Conservation (phyloP, 345 rosid species). For the Passiflora organensis region DNA sequence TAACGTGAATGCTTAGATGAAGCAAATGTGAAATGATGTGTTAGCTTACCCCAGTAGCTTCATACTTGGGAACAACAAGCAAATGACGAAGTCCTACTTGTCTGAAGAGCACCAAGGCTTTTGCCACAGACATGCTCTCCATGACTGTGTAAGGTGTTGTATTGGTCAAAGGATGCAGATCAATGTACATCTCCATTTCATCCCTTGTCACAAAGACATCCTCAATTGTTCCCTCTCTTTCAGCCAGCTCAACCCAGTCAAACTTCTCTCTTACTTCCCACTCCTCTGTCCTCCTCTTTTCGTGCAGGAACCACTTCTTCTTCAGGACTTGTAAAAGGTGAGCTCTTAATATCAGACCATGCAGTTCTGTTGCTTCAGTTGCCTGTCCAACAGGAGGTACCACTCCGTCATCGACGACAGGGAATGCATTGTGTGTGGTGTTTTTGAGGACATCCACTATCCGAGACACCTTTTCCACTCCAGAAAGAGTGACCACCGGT, state of each 20-base stretch:
- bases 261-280: conserved; percentile 81
- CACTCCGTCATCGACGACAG: conserved; percentile 50
- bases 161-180: conserved; percentile 85
- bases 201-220: conserved; percentile 54
- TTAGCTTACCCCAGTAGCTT: conserved; percentile 63
- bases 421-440: conserved; percentile 77
- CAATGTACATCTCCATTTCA: conserved; percentile 89
- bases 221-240: conserved; percentile 58
- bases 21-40: neutral
- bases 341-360: conserved; percentile 79
- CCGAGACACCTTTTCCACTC: conserved; percentile 68
- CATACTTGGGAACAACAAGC: conserved; percentile 70
- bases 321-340: conserved; percentile 60
- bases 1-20: neutral
- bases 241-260: conserved; percentile 73
- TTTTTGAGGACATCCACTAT: conserved; percentile 70
- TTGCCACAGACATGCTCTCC: conserved; percentile 90
- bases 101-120: conserved; percentile 80
- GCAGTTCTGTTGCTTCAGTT: conserved; percentile 42
- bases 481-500: conserved; percentile 55
- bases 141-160: conserved; percentile 80
- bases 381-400: conserved; percentile 38
- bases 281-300: conserved; percentile 73
- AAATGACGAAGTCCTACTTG: conserved; percentile 74
- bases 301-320: conserved; percentile 76